A percentile compares a stretch with the other conserved stretches of the same genome.
Conservation (phyloP, 2,329 filamentous ascomycete species). For the Emergomyces africanus region DNA sequence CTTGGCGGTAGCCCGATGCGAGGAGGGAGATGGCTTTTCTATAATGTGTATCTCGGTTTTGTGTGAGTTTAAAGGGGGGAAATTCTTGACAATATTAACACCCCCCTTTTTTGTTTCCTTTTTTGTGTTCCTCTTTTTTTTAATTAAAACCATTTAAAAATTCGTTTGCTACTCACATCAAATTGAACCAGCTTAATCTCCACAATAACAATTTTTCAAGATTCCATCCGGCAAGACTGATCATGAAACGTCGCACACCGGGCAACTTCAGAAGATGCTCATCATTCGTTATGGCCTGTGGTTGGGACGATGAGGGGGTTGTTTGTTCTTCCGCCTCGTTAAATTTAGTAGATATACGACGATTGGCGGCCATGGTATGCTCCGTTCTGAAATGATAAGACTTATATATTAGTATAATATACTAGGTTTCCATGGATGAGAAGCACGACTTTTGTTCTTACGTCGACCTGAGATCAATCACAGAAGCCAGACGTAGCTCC, state of each 20-base stretch:
- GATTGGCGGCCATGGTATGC: conserved; percentile 54
- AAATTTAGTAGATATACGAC: conserved; percentile 36
- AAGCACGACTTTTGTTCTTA: too few species aligned
- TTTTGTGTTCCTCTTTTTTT: not conserved
- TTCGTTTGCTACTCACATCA: conserved; percentile 45
- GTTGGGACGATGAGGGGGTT: conserved; percentile 12
- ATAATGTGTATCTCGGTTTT: not conserved
- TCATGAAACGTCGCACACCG: conserved; percentile 49
- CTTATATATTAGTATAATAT: not conserved
- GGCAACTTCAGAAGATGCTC: conserved; percentile 49
- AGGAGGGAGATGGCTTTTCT: conserved; percentile 52
- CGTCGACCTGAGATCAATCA: conserved; percentile 71
- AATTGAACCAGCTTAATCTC: conserved; percentile 54
- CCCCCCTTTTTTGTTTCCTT: not conserved
- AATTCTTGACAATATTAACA: too few species aligned
- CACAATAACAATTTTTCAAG: conserved; percentile 58
- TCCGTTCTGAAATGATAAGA: conserved; percentile 46
- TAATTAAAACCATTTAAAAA: too few species aligned
- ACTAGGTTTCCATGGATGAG: too few species aligned
- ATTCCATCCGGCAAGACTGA: conserved; percentile 60
- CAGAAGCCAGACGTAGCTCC: conserved; percentile 52
- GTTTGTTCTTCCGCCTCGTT: not conserved
- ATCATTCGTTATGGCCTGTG: conserved; percentile 36
- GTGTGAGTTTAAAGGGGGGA: too few species aligned
- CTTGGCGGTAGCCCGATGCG: conserved; percentile 51